Conservation (phyloP, 1,284 basidiomycete genomes). For the Schizophyllum commune region DNA sequence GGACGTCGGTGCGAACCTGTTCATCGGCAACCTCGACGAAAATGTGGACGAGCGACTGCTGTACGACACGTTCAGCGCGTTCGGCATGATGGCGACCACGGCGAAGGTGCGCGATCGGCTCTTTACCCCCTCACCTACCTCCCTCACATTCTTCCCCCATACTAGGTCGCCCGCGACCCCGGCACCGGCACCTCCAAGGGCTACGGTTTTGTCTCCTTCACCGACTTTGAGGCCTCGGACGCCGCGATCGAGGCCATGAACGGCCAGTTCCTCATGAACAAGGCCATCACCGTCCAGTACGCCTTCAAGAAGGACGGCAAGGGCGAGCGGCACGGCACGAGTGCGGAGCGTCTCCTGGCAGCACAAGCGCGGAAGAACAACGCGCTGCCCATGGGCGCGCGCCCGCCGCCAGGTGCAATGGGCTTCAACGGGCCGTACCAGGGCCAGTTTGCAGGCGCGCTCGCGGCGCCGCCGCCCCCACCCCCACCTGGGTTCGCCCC, state of each 20-base stretch:
- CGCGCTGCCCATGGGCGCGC: constrained; percentile 66
- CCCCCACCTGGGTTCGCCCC: constrained; percentile 52
- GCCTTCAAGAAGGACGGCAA: constrained; percentile 99
- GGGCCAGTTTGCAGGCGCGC: constrained; percentile 82
- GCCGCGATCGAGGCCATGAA: constrained; percentile 97
- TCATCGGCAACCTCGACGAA: constrained; percentile 92
- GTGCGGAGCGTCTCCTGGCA: constrained; percentile 90
- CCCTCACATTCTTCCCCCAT: constrained; percentile 1
- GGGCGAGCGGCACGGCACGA: constrained; percentile 93
- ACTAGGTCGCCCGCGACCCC: constrained; percentile 91
- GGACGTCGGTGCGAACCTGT: constrained; percentile 96
- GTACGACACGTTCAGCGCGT: constrained; percentile 93
- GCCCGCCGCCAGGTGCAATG: constrained; percentile 64
- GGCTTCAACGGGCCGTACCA: constrained; percentile 68
- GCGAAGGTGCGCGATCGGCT: constrained; percentile 71
- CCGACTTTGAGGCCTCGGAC: constrained; percentile 96
- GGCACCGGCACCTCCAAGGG: constrained; percentile 83
- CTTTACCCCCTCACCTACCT: not conserved
- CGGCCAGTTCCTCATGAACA: constrained; percentile 96
- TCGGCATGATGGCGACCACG: constrained; percentile 89
- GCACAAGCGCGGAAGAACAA: constrained; percentile 95
- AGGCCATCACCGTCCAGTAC: constrained; percentile 93
- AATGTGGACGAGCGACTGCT: constrained; percentile 89
- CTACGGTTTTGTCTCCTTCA: constrained; percentile 95
- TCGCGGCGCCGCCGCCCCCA: constrained; percentile 65